Base-by-base conservation (phyloP, 768 basidiomycete species). In the Boletus fagicola region DNA sequence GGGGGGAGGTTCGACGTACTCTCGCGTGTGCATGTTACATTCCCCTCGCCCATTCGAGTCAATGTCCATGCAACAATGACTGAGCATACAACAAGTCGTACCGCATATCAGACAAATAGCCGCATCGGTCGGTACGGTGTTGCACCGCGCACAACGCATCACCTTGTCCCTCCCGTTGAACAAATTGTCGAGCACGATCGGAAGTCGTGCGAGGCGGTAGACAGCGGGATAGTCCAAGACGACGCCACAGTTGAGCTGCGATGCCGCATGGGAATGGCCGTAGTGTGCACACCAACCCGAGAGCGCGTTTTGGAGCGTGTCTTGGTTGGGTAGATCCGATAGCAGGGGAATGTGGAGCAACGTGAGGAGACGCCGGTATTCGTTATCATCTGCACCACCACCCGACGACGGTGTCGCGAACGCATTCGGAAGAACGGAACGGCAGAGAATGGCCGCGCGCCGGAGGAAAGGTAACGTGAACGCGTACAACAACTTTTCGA, bases 51-150 rank as follows among this genome's bases (percentile, higher is more conserved):
- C 75, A 24, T 62, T 76, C 16, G 80, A 77, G 18, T 77, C 80
- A 50, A 72, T 64, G 60, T 94, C 93, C 62, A 79, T 77, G 69
- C 97, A 99, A 67, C 97, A 99, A 60, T 94, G 87, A 62, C 92
- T 92, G 69, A 93, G 89, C 77, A 95, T 82, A 68, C 97, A 98
- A 11, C 90, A 84, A 15, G 88, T 85, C 48, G 84, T 77, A 0
- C 97, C 97, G 62, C 97, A 99, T 50, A 94, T 78, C 59, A 98
- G 71, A 70, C 97, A 99, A 2, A 99, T 85, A 0, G 94, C 97
- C 20, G 92, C 92, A 63, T 92, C 92, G 11, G 78, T 75, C 0
- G 95, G 94, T 20, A 90, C 83, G 0, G 85, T 90, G 38, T 83
- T 78, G 72, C 97, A 99, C 36, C 83, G 80, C 20, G 72, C 72